Conservation (phyloP, 257 asterid genomes). For the Solanum bulbocastanum region DNA sequence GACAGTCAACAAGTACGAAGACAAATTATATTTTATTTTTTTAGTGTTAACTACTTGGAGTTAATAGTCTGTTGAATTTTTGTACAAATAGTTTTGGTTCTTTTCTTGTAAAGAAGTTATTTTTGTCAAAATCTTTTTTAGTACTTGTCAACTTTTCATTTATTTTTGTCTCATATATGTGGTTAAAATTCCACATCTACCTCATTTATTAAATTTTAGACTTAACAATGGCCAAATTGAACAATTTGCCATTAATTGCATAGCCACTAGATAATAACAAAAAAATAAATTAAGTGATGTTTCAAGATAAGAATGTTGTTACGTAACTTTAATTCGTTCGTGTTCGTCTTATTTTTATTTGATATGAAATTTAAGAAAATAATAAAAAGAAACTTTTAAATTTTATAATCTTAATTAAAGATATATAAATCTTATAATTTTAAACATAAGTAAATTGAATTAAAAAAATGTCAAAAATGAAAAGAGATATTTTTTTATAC, state of each 20-base stretch:
- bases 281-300: not conserved
- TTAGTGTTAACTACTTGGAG: not conserved
- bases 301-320: not conserved
- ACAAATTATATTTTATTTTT: no score
- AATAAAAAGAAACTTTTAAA: no score
- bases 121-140: not conserved
- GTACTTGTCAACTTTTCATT: not conserved
- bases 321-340: no score
- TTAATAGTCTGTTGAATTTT: not conserved
- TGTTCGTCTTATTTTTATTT: no score
- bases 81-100: not conserved
- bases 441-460: no score
- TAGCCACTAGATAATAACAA: not conserved
- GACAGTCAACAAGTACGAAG: no score
- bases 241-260: not conserved
- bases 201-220: not conserved
- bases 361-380: not conserved
- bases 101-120: not conserved
- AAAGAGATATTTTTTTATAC: no score
- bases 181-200: not conserved
- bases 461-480: no score
- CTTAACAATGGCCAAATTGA: not conserved
- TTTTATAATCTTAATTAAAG: no score
- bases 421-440: no score
- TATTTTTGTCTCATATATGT: not conserved